phyloP scores from a whole-genome alignment of 1,139 yeast species.

The Tardiomyces blankii region DNA sequence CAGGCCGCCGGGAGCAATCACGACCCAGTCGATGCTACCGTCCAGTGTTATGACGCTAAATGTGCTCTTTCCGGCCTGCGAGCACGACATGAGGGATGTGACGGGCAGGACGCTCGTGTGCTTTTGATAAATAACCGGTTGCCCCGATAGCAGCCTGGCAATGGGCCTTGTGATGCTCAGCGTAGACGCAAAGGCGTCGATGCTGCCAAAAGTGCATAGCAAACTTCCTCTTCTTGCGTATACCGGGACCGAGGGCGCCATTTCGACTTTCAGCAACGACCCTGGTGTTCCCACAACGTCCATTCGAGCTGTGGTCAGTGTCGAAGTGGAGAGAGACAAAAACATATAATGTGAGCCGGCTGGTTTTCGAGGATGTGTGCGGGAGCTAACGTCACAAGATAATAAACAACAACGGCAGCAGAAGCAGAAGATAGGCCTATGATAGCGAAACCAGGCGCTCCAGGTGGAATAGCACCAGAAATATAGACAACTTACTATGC shows the following conservation, averaged over 20 bases:
- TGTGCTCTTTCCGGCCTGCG: slow-evolving; percentile 6
- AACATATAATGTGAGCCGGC: no score
- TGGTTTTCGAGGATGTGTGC: no score
- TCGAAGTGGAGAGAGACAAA: no score
- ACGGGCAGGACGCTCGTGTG: slow-evolving; percentile 5
- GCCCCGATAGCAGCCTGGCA: slow-evolving; percentile 1
- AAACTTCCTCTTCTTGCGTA: slow-evolving; percentile 34
- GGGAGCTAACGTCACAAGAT: no score
- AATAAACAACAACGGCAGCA: no score
- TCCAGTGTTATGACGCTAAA: slow-evolving; percentile 27
- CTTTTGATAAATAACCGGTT: slow-evolving; percentile 4
- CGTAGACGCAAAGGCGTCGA: slow-evolving; percentile 10
- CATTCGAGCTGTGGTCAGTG: background rate
- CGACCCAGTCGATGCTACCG: slow-evolving; percentile 29
- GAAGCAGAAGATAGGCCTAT: no score
- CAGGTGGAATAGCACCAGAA: no score
- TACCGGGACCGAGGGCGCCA: slow-evolving; percentile 40
- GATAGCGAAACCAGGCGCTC: no score
- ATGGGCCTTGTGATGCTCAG: slow-evolving; percentile 3
- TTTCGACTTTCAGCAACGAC: slow-evolving; percentile 33
- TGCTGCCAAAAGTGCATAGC: slow-evolving; percentile 34
- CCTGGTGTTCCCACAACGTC: slow-evolving; percentile 33
- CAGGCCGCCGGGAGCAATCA: slow-evolving; percentile 13
- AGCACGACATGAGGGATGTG: slow-evolving; percentile 7
- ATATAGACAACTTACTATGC: background rate